Base-by-base conservation (phyloP, 78 protist genomes). In the Dictyostelium citrinum region DNA sequence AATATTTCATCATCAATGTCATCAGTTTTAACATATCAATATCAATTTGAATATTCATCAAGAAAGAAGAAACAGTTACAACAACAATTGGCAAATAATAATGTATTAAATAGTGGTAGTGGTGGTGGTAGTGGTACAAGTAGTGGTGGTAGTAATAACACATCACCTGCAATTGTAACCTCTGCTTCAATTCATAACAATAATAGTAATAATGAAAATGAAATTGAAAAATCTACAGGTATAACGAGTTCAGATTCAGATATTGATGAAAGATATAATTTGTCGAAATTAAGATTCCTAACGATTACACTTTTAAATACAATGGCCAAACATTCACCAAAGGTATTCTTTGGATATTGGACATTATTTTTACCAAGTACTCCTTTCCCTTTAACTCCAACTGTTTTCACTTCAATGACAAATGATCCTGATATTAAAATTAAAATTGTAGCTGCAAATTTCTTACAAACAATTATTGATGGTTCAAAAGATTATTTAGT, bases 181-280 rank as follows among this genome's bases (percentile, higher is more conserved):
- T 64, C 72, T 61, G 27, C 71, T 14, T 55, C 64, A 20, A 55
- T 55, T 55, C 64, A 55, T 55, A 55, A 55, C 20, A 55, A 20
- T 55, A 55, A 55, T 55, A 20, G 22, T 55, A 55, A 20, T 55
- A 55, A 55, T 55, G 64, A 33, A 3, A 24, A 75, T 22, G 81
- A 75, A 20, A 22, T 75, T 64, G 41, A 68, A 61, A 67, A 49
- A 49, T 61, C 84, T 58, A 55, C 46, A 20, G 92, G 92, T 31
- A n/a, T 86, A 27, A 60, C 92, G 10, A 86, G 92, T 31, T 86
- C 92, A 29, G 92, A 86, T 43, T 70, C 81, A 27, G 92, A 86
- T 77, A 43, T 86, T n/a, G 93, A 88, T 46, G 93, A 88, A 37
- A 22, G 93, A 67, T 64, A 61, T 12, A 61, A 60, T n/a, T 24